Conservation (phyloP, 2,329 filamentous ascomycete species). For the Ambrosiella xylebori region DNA sequence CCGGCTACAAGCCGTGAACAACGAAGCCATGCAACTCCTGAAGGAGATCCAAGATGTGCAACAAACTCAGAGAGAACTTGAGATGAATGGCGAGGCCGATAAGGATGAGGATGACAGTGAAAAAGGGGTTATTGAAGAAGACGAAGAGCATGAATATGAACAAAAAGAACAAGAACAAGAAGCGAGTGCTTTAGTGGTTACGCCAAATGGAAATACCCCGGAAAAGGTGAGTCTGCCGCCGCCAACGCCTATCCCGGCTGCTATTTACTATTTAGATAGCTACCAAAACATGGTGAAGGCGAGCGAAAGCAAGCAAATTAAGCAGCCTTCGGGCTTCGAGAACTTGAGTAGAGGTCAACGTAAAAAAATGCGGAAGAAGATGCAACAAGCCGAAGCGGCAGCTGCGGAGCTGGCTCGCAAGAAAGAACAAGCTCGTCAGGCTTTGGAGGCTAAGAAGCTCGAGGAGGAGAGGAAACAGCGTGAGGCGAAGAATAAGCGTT, state of each 20-base stretch:
- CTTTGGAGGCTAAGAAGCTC: not conserved
- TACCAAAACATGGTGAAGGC: not conserved
- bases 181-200: not conserved
- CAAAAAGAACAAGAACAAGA: not conserved
- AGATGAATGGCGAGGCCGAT: not conserved
- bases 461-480: not conserved
- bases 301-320: not conserved
- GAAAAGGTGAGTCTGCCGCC: not conserved
- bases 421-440: not conserved
- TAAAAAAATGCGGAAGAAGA: not conserved
- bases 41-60: slow-evolving; percentile 11
- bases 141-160: not conserved
- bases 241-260: not conserved
- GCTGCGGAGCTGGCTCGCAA: not conserved
- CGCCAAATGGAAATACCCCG: not conserved
- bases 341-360: not conserved
- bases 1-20: slow-evolving; percentile 6
- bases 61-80: slow-evolving; percentile 2
- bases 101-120: not conserved
- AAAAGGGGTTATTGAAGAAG: too few species aligned
- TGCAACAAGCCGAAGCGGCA: not conserved
- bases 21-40: slow-evolving; percentile 7
- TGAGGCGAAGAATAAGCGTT: not conserved
- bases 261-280: not conserved
- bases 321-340: not conserved